A percentile compares a stretch with the other conserved stretches of the same genome.
Conservation (phyloP, 2,329 filamentous ascomycete species). For the Dactylellina drechsleri region DNA sequence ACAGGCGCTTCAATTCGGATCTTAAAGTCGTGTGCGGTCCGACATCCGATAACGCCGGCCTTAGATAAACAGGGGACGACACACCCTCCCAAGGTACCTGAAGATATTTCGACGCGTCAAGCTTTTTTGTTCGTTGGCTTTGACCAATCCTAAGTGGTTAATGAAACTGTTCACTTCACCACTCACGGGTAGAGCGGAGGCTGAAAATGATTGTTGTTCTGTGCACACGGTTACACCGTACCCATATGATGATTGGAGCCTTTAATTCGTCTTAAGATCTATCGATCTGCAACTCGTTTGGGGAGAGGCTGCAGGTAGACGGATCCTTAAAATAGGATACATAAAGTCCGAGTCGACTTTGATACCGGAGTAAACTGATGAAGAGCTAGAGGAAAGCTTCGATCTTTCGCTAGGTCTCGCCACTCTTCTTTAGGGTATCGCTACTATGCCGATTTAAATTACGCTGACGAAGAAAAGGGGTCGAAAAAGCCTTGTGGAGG, state of each 20-base stretch:
- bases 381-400: background rate
- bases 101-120: too few relatives aligned
- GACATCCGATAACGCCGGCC: too few relatives aligned
- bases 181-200: background rate
- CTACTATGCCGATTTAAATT: background rate
- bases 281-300: background rate
- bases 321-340: constrained; percentile 23
- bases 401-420: background rate
- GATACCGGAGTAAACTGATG: constrained; percentile 6
- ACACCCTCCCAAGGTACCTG: too few relatives aligned
- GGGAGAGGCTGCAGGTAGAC: background rate
- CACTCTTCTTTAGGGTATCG: background rate
- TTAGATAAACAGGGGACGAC: too few relatives aligned
- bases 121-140: too few relatives aligned
- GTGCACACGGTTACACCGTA: too few relatives aligned
- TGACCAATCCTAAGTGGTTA: background rate
- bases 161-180: constrained; percentile 2
- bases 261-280: too few relatives aligned
- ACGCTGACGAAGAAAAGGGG: background rate
- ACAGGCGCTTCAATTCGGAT: too few relatives aligned
- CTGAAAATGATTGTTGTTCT: too few relatives aligned
- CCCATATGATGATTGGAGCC: too few relatives aligned
- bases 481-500: constrained; percentile 5
- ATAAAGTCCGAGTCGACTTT: constrained; percentile 7
- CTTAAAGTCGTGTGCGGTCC: too few relatives aligned